Conservation (phyloP, 2,329 filamentous ascomycete genomes). For the Phialocephala subalpina region DNA sequence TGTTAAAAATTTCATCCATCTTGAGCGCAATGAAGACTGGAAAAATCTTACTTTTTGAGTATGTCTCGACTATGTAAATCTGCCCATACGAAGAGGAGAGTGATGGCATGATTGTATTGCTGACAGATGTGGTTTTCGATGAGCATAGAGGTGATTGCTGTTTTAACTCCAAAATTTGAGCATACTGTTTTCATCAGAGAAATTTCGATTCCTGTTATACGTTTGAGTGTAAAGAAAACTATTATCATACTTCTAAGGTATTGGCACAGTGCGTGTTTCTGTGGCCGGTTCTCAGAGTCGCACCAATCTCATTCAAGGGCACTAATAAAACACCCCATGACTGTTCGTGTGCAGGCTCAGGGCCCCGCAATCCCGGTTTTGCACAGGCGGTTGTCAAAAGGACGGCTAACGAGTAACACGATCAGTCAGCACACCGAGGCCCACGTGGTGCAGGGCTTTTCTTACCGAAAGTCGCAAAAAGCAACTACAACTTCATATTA, state of each 20-base stretch:
- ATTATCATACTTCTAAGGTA: not conserved
- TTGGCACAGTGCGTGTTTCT: not conserved
- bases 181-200: constrained; percentile 1
- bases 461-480: not conserved
- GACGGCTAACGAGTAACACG: too few relatives aligned
- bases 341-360: too few relatives aligned
- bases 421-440: too few relatives aligned
- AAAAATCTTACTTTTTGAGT: constrained; percentile 14
- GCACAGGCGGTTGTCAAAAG: too few relatives aligned
- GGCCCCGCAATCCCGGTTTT: too few relatives aligned
- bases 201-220: constrained; percentile 5
- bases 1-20: constrained; percentile 6
- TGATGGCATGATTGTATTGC: constrained; percentile 10
- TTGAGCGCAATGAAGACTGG: constrained; percentile 1
- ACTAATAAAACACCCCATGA: too few relatives aligned
- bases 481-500: not conserved
- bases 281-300: too few relatives aligned
- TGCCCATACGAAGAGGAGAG: not conserved
- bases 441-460: too few relatives aligned
- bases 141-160: not conserved
- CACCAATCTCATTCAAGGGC: too few relatives aligned
- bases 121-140: constrained; percentile 9
- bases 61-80: constrained; percentile 13
- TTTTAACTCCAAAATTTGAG: constrained; percentile 1
- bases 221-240: not conserved